These are phyloP conservation scores for Echinosophora koreensis DNA, from an alignment of 306 rosid species.

Conservation along the genomic window DNA sequence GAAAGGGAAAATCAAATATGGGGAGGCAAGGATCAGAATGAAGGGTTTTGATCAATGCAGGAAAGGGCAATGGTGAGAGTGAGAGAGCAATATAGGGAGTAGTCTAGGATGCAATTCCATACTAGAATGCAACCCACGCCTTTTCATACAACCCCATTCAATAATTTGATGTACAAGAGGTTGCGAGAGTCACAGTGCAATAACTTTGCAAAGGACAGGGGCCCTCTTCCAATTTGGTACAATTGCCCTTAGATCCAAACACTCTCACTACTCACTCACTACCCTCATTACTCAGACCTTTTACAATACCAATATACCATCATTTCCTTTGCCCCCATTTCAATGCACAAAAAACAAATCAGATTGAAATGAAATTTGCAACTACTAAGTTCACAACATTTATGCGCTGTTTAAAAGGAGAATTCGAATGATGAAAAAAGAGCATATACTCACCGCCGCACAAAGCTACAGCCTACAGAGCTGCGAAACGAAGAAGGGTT, in stretches of 20 bases:
- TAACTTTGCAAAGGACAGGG: slow-evolving; percentile 76
- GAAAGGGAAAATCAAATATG: neutral
- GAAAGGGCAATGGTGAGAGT: slow-evolving; percentile 48
- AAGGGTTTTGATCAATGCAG: slow-evolving; percentile 68
- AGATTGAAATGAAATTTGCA: too few relatives aligned
- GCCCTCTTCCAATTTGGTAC: slow-evolving; percentile 62
- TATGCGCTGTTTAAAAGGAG: too few relatives aligned
- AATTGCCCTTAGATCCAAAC: slow-evolving; percentile 42
- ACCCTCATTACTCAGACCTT: slow-evolving; percentile 65
- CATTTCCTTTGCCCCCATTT: slow-evolving; percentile 61
- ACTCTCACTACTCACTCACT: slow-evolving; percentile 32
- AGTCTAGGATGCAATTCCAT: slow-evolving; percentile 87
- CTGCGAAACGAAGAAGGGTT: too few relatives aligned
- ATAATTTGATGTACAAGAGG: slow-evolving; percentile 72
- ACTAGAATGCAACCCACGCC: slow-evolving; percentile 93
- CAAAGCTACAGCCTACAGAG: too few relatives aligned
- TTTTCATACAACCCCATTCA: slow-evolving; percentile 73
- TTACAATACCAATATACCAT: slow-evolving; percentile 86
- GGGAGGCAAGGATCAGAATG: slow-evolving; percentile 65
- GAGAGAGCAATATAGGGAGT: slow-evolving; percentile 50
- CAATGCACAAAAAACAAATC: neutral
- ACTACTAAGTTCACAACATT: too few relatives aligned
- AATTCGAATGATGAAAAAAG: too few relatives aligned
- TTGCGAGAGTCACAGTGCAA: slow-evolving; percentile 88
- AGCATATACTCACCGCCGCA: too few relatives aligned